Percentiles rank a stretch among this genome's conserved stretches.
Evolutionary conservation across 176 grass and related monocot species (phyloP).

Genomic region (Avena eriantha): DNA sequence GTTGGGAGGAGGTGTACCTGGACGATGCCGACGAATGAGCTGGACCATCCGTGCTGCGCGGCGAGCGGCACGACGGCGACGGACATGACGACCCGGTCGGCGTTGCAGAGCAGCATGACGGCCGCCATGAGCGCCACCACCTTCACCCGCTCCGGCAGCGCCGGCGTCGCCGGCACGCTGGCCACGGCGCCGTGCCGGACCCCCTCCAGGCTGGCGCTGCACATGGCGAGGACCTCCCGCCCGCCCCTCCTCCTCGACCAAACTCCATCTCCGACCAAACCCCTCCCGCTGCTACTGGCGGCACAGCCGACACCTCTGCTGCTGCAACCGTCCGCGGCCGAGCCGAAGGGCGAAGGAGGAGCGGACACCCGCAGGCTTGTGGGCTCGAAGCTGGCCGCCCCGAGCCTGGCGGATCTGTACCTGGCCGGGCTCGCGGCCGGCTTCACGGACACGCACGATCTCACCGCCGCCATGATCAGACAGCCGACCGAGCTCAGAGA

Average conservation of each 20-base stretch:
- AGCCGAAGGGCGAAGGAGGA: not conserved
- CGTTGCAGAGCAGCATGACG: slow-evolving; percentile 93
- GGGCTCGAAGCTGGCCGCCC: slow-evolving; percentile 27
- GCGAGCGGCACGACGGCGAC: slow-evolving; percentile 92
- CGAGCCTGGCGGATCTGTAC: slow-evolving; percentile 50
- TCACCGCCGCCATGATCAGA: slow-evolving; percentile 47
- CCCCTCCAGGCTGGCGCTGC: slow-evolving; percentile 79
- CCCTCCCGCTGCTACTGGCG: slow-evolving; percentile 46
- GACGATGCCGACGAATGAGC: slow-evolving; percentile 86
- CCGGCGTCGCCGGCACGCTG: slow-evolving; percentile 1
- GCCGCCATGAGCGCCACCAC: slow-evolving; percentile 70
- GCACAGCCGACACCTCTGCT: not conserved
- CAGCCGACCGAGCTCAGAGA: slow-evolving; percentile 25
- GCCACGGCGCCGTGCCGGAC: slow-evolving; percentile 43
- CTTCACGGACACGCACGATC: slow-evolving; percentile 45
- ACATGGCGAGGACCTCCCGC: slow-evolving; percentile 50
- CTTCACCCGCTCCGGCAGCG: slow-evolving; percentile 76
- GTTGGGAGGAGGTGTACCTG: slow-evolving; percentile 46
- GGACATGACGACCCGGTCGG: slow-evolving; percentile 97
- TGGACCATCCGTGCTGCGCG: slow-evolving; percentile 85
- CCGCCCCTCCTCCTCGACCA: slow-evolving; percentile 22
- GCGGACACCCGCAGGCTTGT: slow-evolving; percentile 26
- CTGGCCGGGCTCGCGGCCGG: slow-evolving; percentile 39
- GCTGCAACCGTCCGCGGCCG: not conserved
- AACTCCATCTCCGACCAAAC: slow-evolving; percentile 38